Evolutionary conservation across 768 basidiomycete genomes (phyloP), one percentile per base, ranked within the genome.

Genomic region (Tylopilus intermedius): DNA sequence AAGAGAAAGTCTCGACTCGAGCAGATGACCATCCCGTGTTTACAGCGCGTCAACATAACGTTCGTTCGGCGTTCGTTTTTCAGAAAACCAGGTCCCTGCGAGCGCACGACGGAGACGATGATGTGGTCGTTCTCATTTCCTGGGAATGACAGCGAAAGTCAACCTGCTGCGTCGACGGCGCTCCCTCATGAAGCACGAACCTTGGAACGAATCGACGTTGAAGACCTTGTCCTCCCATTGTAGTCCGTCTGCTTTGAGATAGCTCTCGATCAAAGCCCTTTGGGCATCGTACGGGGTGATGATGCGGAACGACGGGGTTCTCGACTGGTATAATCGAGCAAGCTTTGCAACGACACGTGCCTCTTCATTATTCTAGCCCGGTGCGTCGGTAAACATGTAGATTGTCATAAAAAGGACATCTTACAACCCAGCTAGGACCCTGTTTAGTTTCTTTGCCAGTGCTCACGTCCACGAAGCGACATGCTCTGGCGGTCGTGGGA

Each of bases 231-330:
- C 79, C 37, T 76, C 67, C 83, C 81, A 86, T 0, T 65, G 33
- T 5, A 91, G 62, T 0, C 68, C 70, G 13, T 65, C 69, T 0
- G 45, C 39, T 59, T 81, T 75, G 66, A 92, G 78, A 5, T 54
- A 59, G 1, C 64, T 60, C 65, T 90, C 87, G 61, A 92, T 77
- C 13, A 59, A 52, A 49, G 62, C 75, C 14, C 86, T 71, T 62
- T 92, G 90, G 1, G 73, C 80, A 61, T 87, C 86, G 71, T 92
- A 92, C 0, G 89, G 90, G 5, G 86, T 90, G 45, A 93, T 84
- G 48, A 92, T 79, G 43, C 77, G 74, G 69, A 77, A 90, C 3
- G 70, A 67, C 59, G 71, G 75, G 0, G 64, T 58, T 50, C 73
- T 65, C 2, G 71, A 66, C 61, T 82, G 67, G 38, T 87, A 77